Base-by-base conservation (phyloP, 2,329 filamentous ascomycete genomes). In the Helminthosporium solani region DNA sequence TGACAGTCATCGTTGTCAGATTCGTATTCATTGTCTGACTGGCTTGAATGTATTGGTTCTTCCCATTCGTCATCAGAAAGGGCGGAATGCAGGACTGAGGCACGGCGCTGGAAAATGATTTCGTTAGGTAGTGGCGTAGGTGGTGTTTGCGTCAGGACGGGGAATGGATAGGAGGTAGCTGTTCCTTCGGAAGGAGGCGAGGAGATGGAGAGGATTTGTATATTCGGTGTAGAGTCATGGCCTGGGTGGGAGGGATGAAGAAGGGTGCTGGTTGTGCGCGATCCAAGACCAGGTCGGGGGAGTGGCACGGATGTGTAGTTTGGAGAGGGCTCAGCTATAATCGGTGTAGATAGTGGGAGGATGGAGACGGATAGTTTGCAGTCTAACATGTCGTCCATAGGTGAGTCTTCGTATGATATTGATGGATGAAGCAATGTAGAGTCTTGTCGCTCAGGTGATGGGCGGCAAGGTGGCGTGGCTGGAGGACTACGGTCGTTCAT, bases 361-460 rank as follows among this genome's bases (percentile, higher is more conserved):
- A n/a, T 44, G 34, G 46, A 44, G 5, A 33, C 19, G 19, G 35
- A 47, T 9, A 40, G 18, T 21, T 36, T 28, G 1, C 28, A 37
- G 20, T 42, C 28, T 7, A 21, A n/a, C 19, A 35, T 9, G 15
- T 27, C 30, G 14, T 30, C 8, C 12, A 21, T 25, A 12, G 42
- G 21, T 20, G 3, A 11, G 3, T 42, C 30, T 6, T 8, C 3
- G 30, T 33, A 21, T 1, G 40, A 34, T 18, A 52, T 46, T 7
- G 54, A 53, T 28, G 47, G 42, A 20, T 53, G 50, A 3, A 54
- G 52, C 1, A 56, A 47, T 8, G 41, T 47, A 8, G 47, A 51
- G 11, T 28, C 33, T 28, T 42, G 30, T 33, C 42, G 40, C 15
- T 35, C 25, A 33, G 45, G 47, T 14, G n/a, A n/a, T n/a, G n/a